phyloP scores from a whole-genome alignment of 2,329 filamentous ascomycete species.

The Claviceps lovelessii region DNA sequence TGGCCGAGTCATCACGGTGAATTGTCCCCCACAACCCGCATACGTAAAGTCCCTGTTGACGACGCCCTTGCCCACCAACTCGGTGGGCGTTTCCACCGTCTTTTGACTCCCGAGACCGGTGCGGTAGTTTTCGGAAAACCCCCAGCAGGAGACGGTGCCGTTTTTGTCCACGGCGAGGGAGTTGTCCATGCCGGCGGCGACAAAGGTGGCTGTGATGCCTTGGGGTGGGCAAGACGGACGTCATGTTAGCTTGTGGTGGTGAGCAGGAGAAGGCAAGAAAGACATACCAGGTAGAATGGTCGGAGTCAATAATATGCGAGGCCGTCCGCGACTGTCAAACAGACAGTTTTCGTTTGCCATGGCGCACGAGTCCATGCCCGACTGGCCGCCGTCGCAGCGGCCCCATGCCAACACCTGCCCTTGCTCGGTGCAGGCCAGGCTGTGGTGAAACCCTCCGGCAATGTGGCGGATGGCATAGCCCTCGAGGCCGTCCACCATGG shows the following conservation, averaged over 20 bases:
- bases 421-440: constrained; percentile 28
- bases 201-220: constrained; percentile 13
- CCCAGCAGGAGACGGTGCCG: constrained; percentile 57
- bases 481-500: constrained; percentile 32
- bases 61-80: constrained; percentile 1
- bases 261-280: neutral
- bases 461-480: constrained; percentile 41
- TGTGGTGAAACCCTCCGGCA: constrained; percentile 25
- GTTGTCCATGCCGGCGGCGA: constrained; percentile 50
- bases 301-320: constrained; percentile 10
- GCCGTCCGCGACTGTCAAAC: constrained; percentile 2
- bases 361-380: constrained; percentile 5
- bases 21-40: constrained; percentile 5
- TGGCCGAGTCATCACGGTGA: constrained; percentile 3
- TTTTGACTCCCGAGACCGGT: constrained; percentile 48
- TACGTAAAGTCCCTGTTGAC: constrained; percentile 1
- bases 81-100: constrained; percentile 1
- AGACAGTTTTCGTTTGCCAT: constrained; percentile 3
- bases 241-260: neutral
- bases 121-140: constrained; percentile 58
- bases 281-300: constrained; percentile 13
- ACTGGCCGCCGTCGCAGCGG: constrained; percentile 26
- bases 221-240: neutral
- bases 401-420: constrained; percentile 33
- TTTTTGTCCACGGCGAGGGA: constrained; percentile 49